Base-by-base conservation (phyloP, 2,329 filamentous ascomycete species). In the Volutella citrinella region DNA sequence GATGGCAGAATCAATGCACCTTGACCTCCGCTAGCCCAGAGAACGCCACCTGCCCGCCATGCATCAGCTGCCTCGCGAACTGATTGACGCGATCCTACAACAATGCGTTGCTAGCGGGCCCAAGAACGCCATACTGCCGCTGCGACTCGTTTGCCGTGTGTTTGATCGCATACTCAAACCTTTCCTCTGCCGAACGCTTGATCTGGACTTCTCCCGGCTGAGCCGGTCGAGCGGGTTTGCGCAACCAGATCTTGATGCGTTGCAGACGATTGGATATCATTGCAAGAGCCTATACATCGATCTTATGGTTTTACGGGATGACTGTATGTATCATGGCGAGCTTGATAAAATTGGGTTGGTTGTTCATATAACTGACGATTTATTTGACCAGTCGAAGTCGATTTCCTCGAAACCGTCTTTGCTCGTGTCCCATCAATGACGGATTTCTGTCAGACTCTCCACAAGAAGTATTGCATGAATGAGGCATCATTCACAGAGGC, bases 281-380 rank as follows among this genome's bases (percentile, higher is more conserved):
- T 72, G 69, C 59, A 66, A 66, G 44, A 65, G 68, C 19, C 46
- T 76, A 5, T 72, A 69, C 38, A 59, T 76, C 29, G 72, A 76
- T 46, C 54, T 76, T 51, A 74, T 72, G 68, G 62, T 74, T 12
- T 52, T 76, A 22, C 64, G 72, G 44, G 72, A 76, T 46, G 69
- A 74, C 33, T 49, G 72, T 74, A 56, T 44, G 65, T 44, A 6
- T 9, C 22, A 7, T 13, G 18, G 27, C 46, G 29, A 11, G n/a
- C n/a, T n/a, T n/a, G n/a, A n/a, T n/a, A 22, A 12, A 6, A 14
- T 19, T 13, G 27, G 12, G n/a, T 13, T 14, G 10, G 20, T 11
- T 13, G 19, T 20, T n/a, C n/a, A n/a, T n/a, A n/a, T n/a, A n/a
- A 35, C 45, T 51, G 30, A 54, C 22, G 27, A 17, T 18, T 30